Evolutionary conservation across 139 green algal species (phyloP).

Genomic region (Tetradesmus obliquus): DNA sequence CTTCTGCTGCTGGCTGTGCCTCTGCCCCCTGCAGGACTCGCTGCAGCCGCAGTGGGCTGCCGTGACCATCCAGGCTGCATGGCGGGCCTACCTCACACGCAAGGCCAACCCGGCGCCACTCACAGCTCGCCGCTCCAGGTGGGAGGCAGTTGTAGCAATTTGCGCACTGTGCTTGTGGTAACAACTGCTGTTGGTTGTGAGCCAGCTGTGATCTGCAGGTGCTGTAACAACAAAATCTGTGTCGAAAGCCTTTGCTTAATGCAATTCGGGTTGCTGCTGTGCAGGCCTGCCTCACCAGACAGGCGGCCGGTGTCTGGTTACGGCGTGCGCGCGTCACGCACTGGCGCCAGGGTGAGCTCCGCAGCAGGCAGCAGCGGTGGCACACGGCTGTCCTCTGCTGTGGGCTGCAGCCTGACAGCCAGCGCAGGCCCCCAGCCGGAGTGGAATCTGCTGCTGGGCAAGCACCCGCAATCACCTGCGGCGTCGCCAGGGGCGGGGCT

Average conservation of each 20-base stretch:
- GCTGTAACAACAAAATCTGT: no score
- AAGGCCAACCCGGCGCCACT: not conserved
- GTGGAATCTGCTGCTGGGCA: not conserved
- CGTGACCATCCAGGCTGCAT: constrained; percentile 40
- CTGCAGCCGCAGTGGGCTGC: constrained; percentile 41
- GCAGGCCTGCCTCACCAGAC: not conserved
- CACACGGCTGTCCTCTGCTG: not conserved
- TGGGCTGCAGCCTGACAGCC: not conserved
- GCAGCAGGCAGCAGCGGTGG: not conserved
- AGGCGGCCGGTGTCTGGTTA: not conserved
- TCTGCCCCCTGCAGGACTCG: not conserved
- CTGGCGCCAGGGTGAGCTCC: not conserved
- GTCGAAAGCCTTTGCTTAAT: no score
- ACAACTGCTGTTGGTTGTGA: no score
- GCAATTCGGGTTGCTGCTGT: not conserved
- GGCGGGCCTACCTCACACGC: constrained; percentile 28
- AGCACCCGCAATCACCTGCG: not conserved
- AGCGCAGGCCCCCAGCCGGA: not conserved
- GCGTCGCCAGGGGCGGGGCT: not conserved
- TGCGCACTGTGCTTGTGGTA: no score
- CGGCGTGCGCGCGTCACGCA: not conserved
- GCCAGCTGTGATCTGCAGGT: no score
- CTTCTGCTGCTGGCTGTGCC: not conserved
- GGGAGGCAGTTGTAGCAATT: no score
- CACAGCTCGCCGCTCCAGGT: not conserved